A percentile compares a stretch with the other conserved stretches of the same genome.
Evolutionary conservation across 2,329 filamentous ascomycete species (phyloP).

Genomic region (Teratosphaeria epicoccoides): DNA sequence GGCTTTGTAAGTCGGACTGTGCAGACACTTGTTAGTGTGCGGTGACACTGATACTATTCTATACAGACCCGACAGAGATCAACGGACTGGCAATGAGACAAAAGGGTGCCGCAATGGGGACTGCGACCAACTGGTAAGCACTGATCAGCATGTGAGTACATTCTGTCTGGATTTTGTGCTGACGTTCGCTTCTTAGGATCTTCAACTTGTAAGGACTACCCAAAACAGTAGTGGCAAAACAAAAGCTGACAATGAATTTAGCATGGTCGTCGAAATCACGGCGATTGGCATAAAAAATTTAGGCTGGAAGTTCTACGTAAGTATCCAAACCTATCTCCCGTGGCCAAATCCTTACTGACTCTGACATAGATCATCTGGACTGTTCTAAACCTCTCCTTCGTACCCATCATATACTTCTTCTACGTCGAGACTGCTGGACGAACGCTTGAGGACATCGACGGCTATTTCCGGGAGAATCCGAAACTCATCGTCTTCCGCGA

Average conservation of each 20-base stretch:
- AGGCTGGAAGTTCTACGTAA: conserved; percentile 44
- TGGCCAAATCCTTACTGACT: conserved; percentile 19
- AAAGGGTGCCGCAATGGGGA: conserved; percentile 25
- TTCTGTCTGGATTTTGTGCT: too few species aligned
- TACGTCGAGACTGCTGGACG: conserved; percentile 43
- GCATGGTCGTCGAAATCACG: conserved; percentile 19
- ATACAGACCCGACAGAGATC: conserved; percentile 21
- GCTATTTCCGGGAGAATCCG: conserved; percentile 26
- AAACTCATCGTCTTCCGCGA: conserved; percentile 11
- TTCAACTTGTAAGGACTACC: too few species aligned
- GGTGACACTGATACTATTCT: too few species aligned
- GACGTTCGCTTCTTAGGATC: too few species aligned
- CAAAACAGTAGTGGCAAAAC: too few species aligned
- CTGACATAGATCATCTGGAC: conserved; percentile 10
- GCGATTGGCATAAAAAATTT: conserved; percentile 30
- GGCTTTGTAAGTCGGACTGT: too few species aligned
- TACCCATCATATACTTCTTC: conserved; percentile 42
- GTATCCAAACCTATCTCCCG: conserved; percentile 32
- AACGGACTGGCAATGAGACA: conserved; percentile 18
- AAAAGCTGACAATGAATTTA: neutral
- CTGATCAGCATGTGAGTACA: neutral
- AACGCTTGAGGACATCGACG: conserved; percentile 32
- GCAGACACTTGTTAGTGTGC: too few species aligned
- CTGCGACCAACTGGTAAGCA: conserved; percentile 41
- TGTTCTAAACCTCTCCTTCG: conserved; percentile 42